Conservation (phyloP, 768 basidiomycete genomes). For the Mycena indigotica region DNA sequence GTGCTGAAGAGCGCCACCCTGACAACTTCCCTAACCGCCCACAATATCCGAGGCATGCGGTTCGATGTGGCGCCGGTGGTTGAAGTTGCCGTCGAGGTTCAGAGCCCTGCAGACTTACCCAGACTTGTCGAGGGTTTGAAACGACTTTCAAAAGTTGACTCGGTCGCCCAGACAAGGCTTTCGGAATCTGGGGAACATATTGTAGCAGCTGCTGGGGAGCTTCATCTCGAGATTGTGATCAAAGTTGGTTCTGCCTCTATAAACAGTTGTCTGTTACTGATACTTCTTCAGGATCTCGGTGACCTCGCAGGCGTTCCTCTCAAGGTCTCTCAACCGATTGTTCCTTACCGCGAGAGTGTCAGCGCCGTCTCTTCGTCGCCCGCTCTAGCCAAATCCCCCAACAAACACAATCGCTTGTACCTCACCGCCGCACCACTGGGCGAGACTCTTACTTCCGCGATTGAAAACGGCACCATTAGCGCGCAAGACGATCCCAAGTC, state of each 20-base stretch:
- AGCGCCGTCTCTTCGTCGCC: slow-evolving; percentile 92
- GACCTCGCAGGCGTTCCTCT: slow-evolving; percentile 99
- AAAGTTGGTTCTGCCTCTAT: slow-evolving; percentile 56
- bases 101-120: slow-evolving; percentile 97
- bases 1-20: slow-evolving; percentile 98
- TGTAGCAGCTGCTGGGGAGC: slow-evolving; percentile 97
- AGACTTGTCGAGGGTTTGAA: slow-evolving; percentile 99
- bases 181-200: slow-evolving; percentile 94
- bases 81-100: slow-evolving; percentile 97
- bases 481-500: slow-evolving; percentile 96
- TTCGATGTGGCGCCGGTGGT: slow-evolving; percentile 99
- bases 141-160: slow-evolving; percentile 99
- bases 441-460: slow-evolving; percentile 90
- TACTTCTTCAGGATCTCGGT: slow-evolving; percentile 76
- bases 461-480: slow-evolving; percentile 81
- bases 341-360: slow-evolving; percentile 97
- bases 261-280: slow-evolving; percentile 6
- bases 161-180: slow-evolving; percentile 96
- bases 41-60: slow-evolving; percentile 99
- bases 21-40: slow-evolving; percentile 95
- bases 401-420: slow-evolving; percentile 99
- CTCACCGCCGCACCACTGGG: slow-evolving; percentile 90
- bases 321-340: slow-evolving; percentile 96
- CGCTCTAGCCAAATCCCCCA: slow-evolving; percentile 98
- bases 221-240: slow-evolving; percentile 98